Conservation (phyloP, 148 eudicot genomes). For the Cornus florida region DNA sequence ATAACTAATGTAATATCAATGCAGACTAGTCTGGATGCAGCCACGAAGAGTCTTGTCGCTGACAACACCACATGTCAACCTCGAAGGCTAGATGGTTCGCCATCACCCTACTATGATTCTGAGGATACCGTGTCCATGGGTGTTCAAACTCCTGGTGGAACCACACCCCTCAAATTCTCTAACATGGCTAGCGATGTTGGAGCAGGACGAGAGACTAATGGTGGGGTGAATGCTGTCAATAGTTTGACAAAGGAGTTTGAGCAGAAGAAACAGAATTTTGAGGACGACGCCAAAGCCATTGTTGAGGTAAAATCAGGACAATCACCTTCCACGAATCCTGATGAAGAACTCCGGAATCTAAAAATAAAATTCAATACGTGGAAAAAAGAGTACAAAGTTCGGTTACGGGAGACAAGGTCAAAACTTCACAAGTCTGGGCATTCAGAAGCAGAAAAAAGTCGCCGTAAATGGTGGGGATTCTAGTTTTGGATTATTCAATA, state of each 20-base stretch:
- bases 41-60: constrained; percentile 25
- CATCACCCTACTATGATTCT: constrained; percentile 58
- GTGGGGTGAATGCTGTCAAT: constrained; percentile 34
- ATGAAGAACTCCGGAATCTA: constrained; percentile 64
- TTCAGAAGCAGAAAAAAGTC: constrained; percentile 45
- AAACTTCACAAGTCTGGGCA: constrained; percentile 47
- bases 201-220: constrained; percentile 40
- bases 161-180: constrained; percentile 43
- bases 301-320: constrained; percentile 45
- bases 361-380: constrained; percentile 69
- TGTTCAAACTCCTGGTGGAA: constrained; percentile 55
- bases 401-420: constrained; percentile 65
- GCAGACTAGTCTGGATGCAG: constrained; percentile 38
- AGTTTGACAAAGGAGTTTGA: constrained; percentile 66
- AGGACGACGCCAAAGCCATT: constrained; percentile 66
- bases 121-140: constrained; percentile 38
- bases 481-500: not conserved
- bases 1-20: not conserved
- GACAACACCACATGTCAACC: constrained; percentile 1
- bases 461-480: constrained; percentile 77
- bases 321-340: constrained; percentile 37
- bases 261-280: constrained; percentile 50
- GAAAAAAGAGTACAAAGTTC: constrained; percentile 75
- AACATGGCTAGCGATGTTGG: constrained; percentile 1
- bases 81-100: constrained; percentile 18